Evolutionary conservation across 371 early-diverging fungal species (phyloP).

Genomic region (Mortierella sp.): DNA sequence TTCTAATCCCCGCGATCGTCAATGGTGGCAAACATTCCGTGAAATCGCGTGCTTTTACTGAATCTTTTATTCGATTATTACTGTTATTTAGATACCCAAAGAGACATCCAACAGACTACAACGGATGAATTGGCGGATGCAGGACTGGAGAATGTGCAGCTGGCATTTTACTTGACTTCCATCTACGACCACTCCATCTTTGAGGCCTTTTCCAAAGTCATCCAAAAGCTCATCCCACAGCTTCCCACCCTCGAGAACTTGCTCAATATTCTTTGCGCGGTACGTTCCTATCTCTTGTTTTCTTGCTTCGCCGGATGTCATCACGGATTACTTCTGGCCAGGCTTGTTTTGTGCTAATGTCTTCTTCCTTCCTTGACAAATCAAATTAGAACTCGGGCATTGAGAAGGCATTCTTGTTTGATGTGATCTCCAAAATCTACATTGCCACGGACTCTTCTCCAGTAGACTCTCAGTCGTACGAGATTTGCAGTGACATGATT

Average conservation of each 20-base stretch:
- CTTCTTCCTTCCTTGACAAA: not conserved
- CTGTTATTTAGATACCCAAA: conserved; percentile 80
- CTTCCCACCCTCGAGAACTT: conserved; percentile 92
- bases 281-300: conserved; percentile 55
- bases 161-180: conserved; percentile 91
- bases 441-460: conserved; percentile 96
- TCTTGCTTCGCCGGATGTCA: not conserved
- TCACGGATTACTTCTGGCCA: not conserved
- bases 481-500: conserved; percentile 95
- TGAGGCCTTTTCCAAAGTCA: conserved; percentile 95
- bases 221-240: conserved; percentile 92
- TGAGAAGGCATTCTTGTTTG: conserved; percentile 96
- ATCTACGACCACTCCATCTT: conserved; percentile 96
- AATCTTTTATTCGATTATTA: not conserved
- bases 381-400: conserved; percentile 87
- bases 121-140: conserved; percentile 89
- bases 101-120: conserved; percentile 92
- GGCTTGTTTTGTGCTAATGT: too few relatives aligned
- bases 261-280: conserved; percentile 92
- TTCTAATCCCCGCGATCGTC: not conserved
- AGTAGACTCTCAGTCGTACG: conserved; percentile 93
- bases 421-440: conserved; percentile 90
- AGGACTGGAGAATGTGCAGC: conserved; percentile 82
- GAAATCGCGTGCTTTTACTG: not conserved
- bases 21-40: not conserved